Percentiles rank a stretch among this genome's conserved stretches.
Conservation (phyloP, 768 basidiomycete species). For the Dacryopinax primogenitus region DNA sequence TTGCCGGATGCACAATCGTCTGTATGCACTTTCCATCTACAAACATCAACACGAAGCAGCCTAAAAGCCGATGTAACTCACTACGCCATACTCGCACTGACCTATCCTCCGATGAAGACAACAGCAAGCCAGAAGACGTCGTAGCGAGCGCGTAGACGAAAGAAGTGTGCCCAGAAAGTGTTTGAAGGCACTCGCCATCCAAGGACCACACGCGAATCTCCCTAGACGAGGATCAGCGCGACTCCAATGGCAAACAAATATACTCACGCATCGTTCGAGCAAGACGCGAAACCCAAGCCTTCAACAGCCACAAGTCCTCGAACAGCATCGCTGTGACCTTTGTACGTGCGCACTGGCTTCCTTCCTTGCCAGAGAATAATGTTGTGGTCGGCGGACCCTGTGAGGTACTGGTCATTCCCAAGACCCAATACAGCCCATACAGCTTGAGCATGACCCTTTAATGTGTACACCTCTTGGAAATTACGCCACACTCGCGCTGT, state of each 20-base stretch:
- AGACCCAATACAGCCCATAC: constrained; percentile 87
- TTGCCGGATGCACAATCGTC: constrained; percentile 82
- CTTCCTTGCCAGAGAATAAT: constrained; percentile 79
- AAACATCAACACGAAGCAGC: background rate
- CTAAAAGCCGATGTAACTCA: constrained; percentile 24
- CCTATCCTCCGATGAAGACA: constrained; percentile 91
- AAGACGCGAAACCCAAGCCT: constrained; percentile 87
- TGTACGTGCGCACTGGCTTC: constrained; percentile 60
- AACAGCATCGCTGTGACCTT: constrained; percentile 85
- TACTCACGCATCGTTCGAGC: constrained; percentile 78
- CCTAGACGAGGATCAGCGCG: constrained; percentile 30
- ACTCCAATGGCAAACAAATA: background rate
- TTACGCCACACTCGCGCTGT: constrained; percentile 90
- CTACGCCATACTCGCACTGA: constrained; percentile 85
- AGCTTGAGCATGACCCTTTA: constrained; percentile 77
- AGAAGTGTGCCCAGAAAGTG: constrained; percentile 87
- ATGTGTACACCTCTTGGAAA: constrained; percentile 54
- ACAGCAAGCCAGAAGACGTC: constrained; percentile 66
- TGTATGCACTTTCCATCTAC: constrained; percentile 79
- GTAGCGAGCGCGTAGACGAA: constrained; percentile 87
- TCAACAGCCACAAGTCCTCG: constrained; percentile 68
- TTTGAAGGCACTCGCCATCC: constrained; percentile 60
- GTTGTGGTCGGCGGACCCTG: constrained; percentile 89
- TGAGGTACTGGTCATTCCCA: constrained; percentile 62
- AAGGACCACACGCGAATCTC: constrained; percentile 89